Evolutionary conservation across 129 eudicot genomes (phyloP).

Genomic region (Flaveria linearis): DNA sequence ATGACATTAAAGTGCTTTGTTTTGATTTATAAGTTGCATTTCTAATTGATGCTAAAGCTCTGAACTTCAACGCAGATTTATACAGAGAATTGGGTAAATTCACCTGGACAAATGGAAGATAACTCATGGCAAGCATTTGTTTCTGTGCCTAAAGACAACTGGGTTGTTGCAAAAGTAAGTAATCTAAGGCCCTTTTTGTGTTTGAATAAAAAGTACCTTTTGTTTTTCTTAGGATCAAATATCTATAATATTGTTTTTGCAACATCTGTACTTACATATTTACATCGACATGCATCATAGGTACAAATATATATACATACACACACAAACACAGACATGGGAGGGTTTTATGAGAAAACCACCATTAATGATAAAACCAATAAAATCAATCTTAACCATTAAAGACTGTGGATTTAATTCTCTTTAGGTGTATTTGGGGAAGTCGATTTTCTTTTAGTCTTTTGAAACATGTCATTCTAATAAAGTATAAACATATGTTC

Average conservation of each 20-base stretch:
- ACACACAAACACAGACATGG: not conserved
- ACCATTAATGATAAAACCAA: too few species aligned
- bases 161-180: constrained; percentile 92
- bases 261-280: too few species aligned
- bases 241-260: not conserved
- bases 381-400: too few species aligned
- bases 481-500: too few species aligned
- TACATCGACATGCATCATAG: not conserved
- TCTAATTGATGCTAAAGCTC: constrained; percentile 10
- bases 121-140: constrained; percentile 98
- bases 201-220: not conserved
- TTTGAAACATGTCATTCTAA: too few species aligned
- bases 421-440: too few species aligned
- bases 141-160: constrained; percentile 69
- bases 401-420: too few species aligned
- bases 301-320: not conserved
- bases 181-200: not conserved
- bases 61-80: constrained; percentile 58
- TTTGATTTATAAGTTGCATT: not conserved
- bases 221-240: not conserved
- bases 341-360: too few species aligned
- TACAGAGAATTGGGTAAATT: constrained; percentile 97
- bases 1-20: not conserved
- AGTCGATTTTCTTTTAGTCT: too few species aligned
- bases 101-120: constrained; percentile 94